Conservation (phyloP, 2,329 filamentous ascomycete genomes). For the Ceratocystis diversiconidia region DNA sequence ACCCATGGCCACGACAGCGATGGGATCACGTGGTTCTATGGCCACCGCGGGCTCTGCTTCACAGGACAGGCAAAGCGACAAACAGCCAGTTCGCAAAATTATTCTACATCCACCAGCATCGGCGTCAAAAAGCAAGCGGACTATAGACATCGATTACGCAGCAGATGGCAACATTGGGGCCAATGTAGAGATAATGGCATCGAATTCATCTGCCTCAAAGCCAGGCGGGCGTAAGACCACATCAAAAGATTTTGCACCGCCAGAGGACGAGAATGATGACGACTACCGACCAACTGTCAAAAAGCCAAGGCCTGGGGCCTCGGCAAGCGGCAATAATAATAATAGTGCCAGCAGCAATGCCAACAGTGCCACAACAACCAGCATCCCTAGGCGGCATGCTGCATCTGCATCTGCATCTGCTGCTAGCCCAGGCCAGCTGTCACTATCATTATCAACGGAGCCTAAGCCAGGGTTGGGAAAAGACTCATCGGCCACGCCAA, state of each 20-base stretch:
- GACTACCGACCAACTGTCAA: conserved; percentile 13
- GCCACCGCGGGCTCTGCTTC: conserved; percentile 22
- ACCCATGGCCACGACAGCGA: not conserved
- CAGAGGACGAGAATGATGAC: conserved; percentile 10
- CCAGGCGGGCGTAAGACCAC: conserved; percentile 4
- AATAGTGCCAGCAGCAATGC: conserved; percentile 19
- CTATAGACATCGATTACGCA: not conserved
- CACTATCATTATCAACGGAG: not conserved
- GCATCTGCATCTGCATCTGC: conserved; percentile 9
- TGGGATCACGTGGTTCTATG: not conserved
- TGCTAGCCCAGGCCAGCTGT: not conserved
- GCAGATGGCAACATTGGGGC: conserved; percentile 13
- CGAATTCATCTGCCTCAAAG: conserved; percentile 1
- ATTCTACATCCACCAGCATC: conserved; percentile 31
- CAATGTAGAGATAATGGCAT: conserved; percentile 20
- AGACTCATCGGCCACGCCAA: not conserved
- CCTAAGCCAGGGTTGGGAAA: not conserved
- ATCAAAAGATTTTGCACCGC: conserved; percentile 2
- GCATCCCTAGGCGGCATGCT: not conserved
- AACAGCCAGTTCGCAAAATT: conserved; percentile 29
- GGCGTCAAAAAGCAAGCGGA: conserved; percentile 20
- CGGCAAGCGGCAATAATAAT: conserved; percentile 8
- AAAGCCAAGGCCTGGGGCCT: conserved; percentile 4
- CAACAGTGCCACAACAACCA: conserved; percentile 18
- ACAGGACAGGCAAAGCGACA: conserved; percentile 20